These are phyloP conservation scores for Colletotrichum sp. DNA, from an alignment of 2,329 filamentous ascomycete genomes.

Conservation along the genomic window DNA sequence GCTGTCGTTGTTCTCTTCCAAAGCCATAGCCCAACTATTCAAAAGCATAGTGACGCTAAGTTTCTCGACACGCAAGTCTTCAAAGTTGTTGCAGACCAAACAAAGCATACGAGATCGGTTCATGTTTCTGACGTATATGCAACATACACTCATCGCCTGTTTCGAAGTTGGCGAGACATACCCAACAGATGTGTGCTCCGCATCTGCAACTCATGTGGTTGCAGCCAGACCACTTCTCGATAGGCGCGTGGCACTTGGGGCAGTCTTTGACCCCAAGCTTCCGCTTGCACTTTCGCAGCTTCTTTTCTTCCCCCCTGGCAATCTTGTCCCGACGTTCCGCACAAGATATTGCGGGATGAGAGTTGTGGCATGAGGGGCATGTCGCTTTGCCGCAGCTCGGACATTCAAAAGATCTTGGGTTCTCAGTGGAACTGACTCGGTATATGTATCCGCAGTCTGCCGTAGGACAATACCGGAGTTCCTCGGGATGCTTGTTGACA, in stretches of 20 bases:
- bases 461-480: constrained; percentile 45
- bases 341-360: constrained; percentile 38
- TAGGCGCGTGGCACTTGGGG: constrained; percentile 40
- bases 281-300: constrained; percentile 32
- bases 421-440: constrained; percentile 24
- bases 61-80: neutral
- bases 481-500: constrained; percentile 32
- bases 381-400: constrained; percentile 35
- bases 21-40: neutral
- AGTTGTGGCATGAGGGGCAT: constrained; percentile 39
- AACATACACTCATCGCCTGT: neutral
- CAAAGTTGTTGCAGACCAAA: neutral
- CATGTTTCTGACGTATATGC: neutral
- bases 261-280: constrained; percentile 44
- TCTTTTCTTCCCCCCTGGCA: constrained; percentile 27
- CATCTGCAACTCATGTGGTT: constrained; percentile 53
- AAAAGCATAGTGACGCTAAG: neutral
- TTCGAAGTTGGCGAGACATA: constrained; percentile 43
- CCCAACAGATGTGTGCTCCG: constrained; percentile 51
- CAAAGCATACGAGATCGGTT: neutral
- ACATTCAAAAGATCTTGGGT: constrained; percentile 32
- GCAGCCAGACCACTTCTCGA: constrained; percentile 50
- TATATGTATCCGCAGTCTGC: constrained; percentile 49
- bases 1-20: neutral
- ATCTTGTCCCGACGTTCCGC: constrained; percentile 32